These are phyloP conservation scores for Serendipita indica DNA, from an alignment of 768 basidiomycete species.

Conservation along the genomic window DNA sequence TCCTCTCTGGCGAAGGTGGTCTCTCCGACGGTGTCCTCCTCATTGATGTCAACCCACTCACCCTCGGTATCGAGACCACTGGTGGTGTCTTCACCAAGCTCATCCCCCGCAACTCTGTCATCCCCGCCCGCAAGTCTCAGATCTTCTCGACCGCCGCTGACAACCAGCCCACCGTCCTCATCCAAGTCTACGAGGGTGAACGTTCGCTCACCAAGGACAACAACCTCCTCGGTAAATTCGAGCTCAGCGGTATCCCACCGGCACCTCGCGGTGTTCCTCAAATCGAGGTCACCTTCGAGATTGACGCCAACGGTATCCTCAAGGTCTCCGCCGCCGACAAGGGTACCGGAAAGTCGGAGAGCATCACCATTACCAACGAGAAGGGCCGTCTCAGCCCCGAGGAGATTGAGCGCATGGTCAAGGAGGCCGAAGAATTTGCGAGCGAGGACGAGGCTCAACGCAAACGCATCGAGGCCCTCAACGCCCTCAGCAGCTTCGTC, in stretches of 20 bases:
- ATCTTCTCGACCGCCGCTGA: constrained; percentile 81
- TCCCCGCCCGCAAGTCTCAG: constrained; percentile 94
- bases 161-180: constrained; percentile 84
- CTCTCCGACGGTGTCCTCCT: constrained; percentile 74
- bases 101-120: constrained; percentile 94
- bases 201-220: constrained; percentile 96
- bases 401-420: constrained; percentile 92
- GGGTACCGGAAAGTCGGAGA: constrained; percentile 87
- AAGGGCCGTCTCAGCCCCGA: constrained; percentile 82
- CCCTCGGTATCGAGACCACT: constrained; percentile 98
- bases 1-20: constrained; percentile 87
- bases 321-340: constrained; percentile 87
- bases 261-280: constrained; percentile 95
- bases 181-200: constrained; percentile 97
- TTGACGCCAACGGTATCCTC: constrained; percentile 92
- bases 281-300: constrained; percentile 92
- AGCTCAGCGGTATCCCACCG: constrained; percentile 82
- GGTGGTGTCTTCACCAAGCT: constrained; percentile 97
- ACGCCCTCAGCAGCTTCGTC: constrained; percentile 64
- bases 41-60: constrained; percentile 91
- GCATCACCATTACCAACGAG: constrained; percentile 90
- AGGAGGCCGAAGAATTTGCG: constrained; percentile 83
- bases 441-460: constrained; percentile 62
- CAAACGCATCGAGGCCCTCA: constrained; percentile 75
- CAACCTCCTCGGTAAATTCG: constrained; percentile 95